phyloP scores from a whole-genome alignment of 306 rosid species.

The Cicer pinnatifidum region DNA sequence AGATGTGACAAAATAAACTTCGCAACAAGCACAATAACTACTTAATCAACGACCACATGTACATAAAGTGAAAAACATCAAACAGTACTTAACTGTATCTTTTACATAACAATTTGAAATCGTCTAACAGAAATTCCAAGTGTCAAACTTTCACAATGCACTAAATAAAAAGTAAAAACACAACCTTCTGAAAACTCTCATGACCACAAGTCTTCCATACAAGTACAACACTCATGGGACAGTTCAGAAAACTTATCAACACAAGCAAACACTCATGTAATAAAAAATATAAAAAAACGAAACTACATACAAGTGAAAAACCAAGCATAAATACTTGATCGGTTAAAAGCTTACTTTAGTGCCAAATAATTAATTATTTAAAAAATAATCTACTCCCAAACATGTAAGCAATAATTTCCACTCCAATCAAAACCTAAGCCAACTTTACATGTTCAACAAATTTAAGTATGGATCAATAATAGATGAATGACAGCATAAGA shows the following conservation, averaged over 20 bases:
- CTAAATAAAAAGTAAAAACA: slow-evolving; percentile 35
- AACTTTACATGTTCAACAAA: neutral
- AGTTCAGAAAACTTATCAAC: slow-evolving; percentile 11
- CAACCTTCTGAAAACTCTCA: slow-evolving; percentile 12
- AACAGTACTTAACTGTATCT: neutral
- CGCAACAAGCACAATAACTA: neutral
- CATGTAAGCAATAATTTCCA: slow-evolving; percentile 10
- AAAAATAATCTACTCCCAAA: neutral
- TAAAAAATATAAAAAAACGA: neutral
- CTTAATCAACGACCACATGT: neutral
- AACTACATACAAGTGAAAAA: slow-evolving; percentile 8
- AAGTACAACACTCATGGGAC: neutral
- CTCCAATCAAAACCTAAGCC: neutral
- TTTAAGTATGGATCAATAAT: slow-evolving; percentile 4
- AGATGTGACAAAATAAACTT: neutral
- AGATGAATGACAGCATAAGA: slow-evolving; percentile 35
- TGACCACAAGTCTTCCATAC: slow-evolving; percentile 17
- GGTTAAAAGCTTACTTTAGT: neutral
- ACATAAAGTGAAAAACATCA: neutral
- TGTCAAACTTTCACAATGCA: slow-evolving; percentile 29
- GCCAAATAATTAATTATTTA: neutral
- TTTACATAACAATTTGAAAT: neutral
- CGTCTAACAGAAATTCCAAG: slow-evolving; percentile 1
- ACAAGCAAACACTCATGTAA: neutral
- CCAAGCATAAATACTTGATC: neutral